These are phyloP conservation scores for Penicillium psychrosexuale DNA, from an alignment of 2,329 filamentous ascomycete species.

Conservation along the genomic window DNA sequence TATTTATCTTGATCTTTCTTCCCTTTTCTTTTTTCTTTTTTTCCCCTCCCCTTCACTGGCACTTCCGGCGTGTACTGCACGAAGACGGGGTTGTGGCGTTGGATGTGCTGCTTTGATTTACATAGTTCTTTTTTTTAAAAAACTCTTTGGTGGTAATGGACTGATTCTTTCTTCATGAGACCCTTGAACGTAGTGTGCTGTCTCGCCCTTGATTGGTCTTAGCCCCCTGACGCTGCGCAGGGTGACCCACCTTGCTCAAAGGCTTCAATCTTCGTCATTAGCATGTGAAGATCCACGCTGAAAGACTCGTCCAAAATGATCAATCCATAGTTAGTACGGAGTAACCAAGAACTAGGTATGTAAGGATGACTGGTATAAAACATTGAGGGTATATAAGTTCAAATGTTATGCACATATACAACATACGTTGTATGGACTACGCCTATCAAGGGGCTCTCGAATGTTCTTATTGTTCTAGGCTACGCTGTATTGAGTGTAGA, in stretches of 20 bases:
- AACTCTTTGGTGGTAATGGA: neutral
- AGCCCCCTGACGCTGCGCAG: neutral
- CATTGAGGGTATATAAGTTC: neutral
- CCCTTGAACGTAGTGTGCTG: neutral
- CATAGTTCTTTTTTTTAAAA: neutral
- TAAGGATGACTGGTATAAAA: neutral
- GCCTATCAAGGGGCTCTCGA: neutral
- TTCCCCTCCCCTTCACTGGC: neutral
- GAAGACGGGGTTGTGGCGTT: constrained; percentile 9
- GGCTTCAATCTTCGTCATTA: neutral
- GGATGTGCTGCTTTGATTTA: constrained; percentile 2
- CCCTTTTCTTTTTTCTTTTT: neutral
- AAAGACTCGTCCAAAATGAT: neutral
- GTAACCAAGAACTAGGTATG: neutral
- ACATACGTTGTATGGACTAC: no score
- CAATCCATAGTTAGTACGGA: neutral
- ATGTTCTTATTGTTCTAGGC: constrained; percentile 1
- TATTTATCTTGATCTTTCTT: constrained; percentile 12
- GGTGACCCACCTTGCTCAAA: neutral
- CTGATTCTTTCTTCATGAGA: neutral
- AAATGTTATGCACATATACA: no score
- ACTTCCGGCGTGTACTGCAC: constrained; percentile 6
- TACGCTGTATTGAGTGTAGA: neutral
- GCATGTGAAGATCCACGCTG: neutral
- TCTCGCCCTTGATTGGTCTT: constrained; percentile 4